A percentile compares a stretch with the other conserved stretches of the same genome.
phyloP scores from a whole-genome alignment of 2,329 filamentous ascomycete species.

The Alternaria brassicae region DNA sequence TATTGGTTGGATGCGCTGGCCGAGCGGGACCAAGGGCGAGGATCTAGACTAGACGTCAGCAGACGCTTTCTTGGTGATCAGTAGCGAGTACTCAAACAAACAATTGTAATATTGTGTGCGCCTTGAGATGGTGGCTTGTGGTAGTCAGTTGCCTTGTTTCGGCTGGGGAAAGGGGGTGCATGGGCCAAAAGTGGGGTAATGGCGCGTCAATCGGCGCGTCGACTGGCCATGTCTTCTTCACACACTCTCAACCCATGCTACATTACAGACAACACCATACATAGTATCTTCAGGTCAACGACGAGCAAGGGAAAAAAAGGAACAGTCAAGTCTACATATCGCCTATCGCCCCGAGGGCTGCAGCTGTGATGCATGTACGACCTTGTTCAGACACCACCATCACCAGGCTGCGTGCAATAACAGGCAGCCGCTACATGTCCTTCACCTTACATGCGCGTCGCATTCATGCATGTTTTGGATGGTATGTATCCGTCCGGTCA shows the following conservation, averaged over 20 bases:
- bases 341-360: neutral
- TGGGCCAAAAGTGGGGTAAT: constrained; percentile 8
- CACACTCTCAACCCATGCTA: neutral
- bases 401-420: constrained; percentile 18
- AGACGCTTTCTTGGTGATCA: neutral
- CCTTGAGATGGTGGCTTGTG: neutral
- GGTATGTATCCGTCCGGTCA: constrained; percentile 27
- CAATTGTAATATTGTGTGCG: neutral
- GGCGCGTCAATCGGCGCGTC: neutral
- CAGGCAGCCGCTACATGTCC: constrained; percentile 14
- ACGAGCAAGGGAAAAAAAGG: too few relatives aligned
- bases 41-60: neutral
- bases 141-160: constrained; percentile 19
- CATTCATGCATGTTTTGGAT: constrained; percentile 14
- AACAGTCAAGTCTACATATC: neutral
- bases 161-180: constrained; percentile 3
- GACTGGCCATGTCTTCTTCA: neutral
- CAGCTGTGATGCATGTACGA: constrained; percentile 9
- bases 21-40: constrained; percentile 7
- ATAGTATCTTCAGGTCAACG: neutral
- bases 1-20: neutral
- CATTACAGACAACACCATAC: neutral
- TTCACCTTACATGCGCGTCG: constrained; percentile 19
- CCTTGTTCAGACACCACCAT: neutral
- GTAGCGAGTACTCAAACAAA: neutral